These are phyloP conservation scores for Pseudoturritis turrita DNA, from an alignment of 345 rosid genomes.

Conservation along the genomic window DNA sequence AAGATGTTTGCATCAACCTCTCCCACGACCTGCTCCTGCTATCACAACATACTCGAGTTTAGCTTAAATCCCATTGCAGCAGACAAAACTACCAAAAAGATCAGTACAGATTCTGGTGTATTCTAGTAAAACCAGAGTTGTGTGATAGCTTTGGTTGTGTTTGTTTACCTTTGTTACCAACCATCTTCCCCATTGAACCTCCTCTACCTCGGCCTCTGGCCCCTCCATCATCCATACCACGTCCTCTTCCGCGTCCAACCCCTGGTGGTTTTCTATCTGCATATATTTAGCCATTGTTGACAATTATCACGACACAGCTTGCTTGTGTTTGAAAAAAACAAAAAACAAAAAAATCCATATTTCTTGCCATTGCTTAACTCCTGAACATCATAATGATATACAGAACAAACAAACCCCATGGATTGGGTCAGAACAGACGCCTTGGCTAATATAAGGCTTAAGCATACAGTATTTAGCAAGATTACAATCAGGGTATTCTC, in stretches of 20 bases:
- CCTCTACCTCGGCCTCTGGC: constrained; percentile 31
- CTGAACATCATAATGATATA: too few relatives aligned
- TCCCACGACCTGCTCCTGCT: constrained; percentile 33
- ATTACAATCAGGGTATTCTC: not conserved
- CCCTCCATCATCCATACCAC: constrained; percentile 33
- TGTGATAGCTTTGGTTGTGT: not conserved
- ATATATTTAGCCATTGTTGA: not conserved
- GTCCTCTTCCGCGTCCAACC: constrained; percentile 35
- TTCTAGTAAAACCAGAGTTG: not conserved
- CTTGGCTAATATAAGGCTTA: not conserved
- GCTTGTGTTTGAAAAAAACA: not conserved
- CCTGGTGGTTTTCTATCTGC: constrained; percentile 39
- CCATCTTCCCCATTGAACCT: constrained; percentile 19
- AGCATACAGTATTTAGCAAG: not conserved
- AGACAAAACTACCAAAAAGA: not conserved
- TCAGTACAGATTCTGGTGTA: not conserved
- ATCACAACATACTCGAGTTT: not conserved
- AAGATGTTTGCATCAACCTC: constrained; percentile 24
- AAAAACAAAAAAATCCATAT: not conserved
- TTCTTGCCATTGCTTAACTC: not conserved
- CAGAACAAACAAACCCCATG: not conserved
- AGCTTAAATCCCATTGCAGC: not conserved
- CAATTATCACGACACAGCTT: not conserved
- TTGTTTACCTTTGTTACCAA: constrained; percentile 27
- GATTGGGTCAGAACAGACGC: not conserved